Conservation (phyloP, 2,329 filamentous ascomycete species). For the Thelonectria discophora region DNA sequence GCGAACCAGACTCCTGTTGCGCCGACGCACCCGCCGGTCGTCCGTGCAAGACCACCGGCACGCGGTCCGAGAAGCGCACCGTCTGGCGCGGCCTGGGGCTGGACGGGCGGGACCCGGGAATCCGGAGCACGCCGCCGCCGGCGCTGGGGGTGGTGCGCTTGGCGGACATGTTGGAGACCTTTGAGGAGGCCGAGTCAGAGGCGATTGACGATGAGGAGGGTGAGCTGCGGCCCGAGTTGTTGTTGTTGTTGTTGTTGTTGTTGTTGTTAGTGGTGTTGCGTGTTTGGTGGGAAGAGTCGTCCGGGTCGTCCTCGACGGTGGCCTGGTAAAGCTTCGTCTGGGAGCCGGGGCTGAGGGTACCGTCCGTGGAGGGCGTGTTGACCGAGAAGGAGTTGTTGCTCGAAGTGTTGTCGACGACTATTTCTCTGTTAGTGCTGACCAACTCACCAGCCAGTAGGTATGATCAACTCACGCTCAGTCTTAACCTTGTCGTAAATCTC, state of each 20-base stretch:
- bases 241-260: conserved; percentile 2
- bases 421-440: not conserved
- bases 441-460: not conserved
- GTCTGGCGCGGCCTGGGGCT: conserved; percentile 37
- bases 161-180: conserved; percentile 20
- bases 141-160: conserved; percentile 17
- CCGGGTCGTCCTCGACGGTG: conserved; percentile 33
- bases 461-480: conserved; percentile 36
- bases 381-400: conserved; percentile 1
- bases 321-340: conserved; percentile 26
- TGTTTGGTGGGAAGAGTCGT: conserved; percentile 14
- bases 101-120: conserved; percentile 11
- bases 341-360: conserved; percentile 32
- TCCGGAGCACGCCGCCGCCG: not conserved
- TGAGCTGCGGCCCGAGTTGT: conserved; percentile 26
- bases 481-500: conserved; percentile 42
- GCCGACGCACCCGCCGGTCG: conserved; percentile 20
- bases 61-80: conserved; percentile 46
- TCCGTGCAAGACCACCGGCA: conserved; percentile 40
- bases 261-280: too few species aligned
- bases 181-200: conserved; percentile 35
- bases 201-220: conserved; percentile 31
- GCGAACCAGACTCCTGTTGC: conserved; percentile 2
- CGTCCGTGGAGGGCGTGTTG: conserved; percentile 37
- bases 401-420: conserved; percentile 34